Evolutionary conservation across 2,329 filamentous ascomycete species (phyloP), one percentile per base, ranked within the genome.

Genomic region (Falciphora oryzae): DNA sequence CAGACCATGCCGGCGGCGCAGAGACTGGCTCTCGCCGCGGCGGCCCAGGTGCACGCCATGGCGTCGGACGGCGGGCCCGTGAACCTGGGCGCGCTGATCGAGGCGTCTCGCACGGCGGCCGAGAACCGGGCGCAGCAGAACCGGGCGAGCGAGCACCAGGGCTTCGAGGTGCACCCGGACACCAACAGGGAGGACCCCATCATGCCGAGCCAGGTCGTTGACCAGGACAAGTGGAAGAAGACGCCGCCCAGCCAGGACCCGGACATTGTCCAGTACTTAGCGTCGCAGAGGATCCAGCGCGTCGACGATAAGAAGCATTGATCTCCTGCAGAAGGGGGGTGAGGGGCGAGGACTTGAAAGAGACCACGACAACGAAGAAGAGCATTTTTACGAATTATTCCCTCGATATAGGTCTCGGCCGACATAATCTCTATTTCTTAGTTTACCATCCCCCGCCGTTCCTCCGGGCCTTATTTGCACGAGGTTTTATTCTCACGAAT

Each of bases 191-290:
- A 79, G 28, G 78, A 80, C 35, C 76, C 76, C 0, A 72, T 79
- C 22, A 57, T 80, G 22, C 69, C 70, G 44, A 70, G 69, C 0
- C 70, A 70, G 28, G n/a, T 50, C 27, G 16, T 63, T 7, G 62
- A 63, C 31, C 64, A 68, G 1, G 70, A 69, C 14, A 22, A 50
- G 29, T 58, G 62, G 62, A 63, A 57, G 53, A 71, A 67, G 65
- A 67, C 75, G 35, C 78, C 78, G 10, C 78, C 78, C 6, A 80
- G 78, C 56, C 78, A 80, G 65, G 75, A 80, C 50, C 69, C 68
- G 4, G 62, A 63, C 31, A 31, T 63, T 16, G 35, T 63, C 7
- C 58, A 32, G 4, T 63, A 59, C 11, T 35, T 63, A 4, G 62
- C 44, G 44, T 53, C 44, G 44, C 44, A 53, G 44, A 53, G 22